Evolutionary conservation across 2,329 filamentous ascomycete species (phyloP), one percentile per base, ranked within the genome.

Genomic region (Claviceps arundinis): DNA sequence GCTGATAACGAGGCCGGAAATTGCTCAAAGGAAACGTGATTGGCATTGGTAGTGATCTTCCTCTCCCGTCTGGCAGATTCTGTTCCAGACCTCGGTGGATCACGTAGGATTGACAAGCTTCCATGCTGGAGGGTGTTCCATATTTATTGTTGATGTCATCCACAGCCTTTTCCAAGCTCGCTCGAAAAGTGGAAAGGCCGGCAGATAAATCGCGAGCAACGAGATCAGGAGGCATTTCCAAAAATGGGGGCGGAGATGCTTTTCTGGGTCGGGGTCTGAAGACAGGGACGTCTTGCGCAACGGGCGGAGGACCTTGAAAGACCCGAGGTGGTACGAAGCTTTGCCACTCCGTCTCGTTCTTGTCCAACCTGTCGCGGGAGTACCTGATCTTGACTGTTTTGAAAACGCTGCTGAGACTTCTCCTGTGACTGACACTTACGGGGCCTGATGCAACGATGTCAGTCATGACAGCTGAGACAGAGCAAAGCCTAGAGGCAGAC

Each of bases 331-430:
- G 6, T 37, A 24, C 17, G 34, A 37, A 5, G 19, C 34, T 41
- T 26, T 37, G 46, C 16, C 47, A 14, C 7, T 37, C 52, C 16
- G 37, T 43, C 13, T 52, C 54, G 38, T 52, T 54, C 37, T 38
- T 54, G n/a, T 51, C 48, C 22, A 60, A 52, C 49, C 52, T 59
- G 43, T 61, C 61, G 34, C 57, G 59, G 14, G 56, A 59, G 55
- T 56, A 63, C 55, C 59, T 64, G 7, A 56, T 50, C 52, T 54
- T 63, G 52, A 64, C 59, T 47, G 58, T 58, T 4, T 60, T 59
- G 50, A 68, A 62, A 34, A 62, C 58, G 51, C 61, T 60, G 41
- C 60, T 60, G n/a, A 67, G 56, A 44, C 61, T 66, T 51, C 58
- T 58, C 17, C 60, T 59, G 13, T 59, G 60, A 46, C 54, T 55